Evolutionary conservation across 495 filamentous ascomycete species (phyloP), one percentile per base, ranked within the genome.

Genomic region (Trichoderma orchidacearum): DNA sequence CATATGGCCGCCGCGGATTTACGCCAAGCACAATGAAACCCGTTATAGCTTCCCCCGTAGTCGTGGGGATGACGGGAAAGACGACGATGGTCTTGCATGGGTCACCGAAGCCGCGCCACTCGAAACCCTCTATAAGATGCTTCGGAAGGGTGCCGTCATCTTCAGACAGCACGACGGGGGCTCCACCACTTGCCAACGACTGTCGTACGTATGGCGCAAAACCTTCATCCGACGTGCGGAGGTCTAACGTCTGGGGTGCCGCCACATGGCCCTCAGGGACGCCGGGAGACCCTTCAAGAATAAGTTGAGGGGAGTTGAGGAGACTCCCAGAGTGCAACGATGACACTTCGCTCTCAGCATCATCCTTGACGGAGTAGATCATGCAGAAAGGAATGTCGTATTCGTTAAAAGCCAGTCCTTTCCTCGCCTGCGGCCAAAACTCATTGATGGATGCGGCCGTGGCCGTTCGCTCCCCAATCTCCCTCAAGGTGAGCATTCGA

Each of bases 11-110:
- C 28, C 84, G 69, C 31, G 84, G 84, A 65, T 89, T 89, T 3
- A 84, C 66, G 27, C 84, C 85, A 63, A 87, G 72, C 1, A 87
- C 79, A 28, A 87, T 68, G 60, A 87, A 89, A 3, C 85, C 85
- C 9, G 87, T 73, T 3, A 78, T 71, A 4, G 72, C 73, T 32
- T 80, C 75, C 11, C 81, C 81, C 3, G 78, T 80, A 9, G 79
- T 85, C 15, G 83, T 86, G 1, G 84, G 80, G 59, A 85, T 81
- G 30, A 89, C 80, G 0, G 85, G 82, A 62, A 85, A 87, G 21
- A 86, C 73, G 21, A 89, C 83, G 30, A 82, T 78, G 3, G 82
- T 79, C n/a, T 70, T 71, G 60, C 80, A 83, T 0, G 76, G 73
- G 56, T 86, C 83, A 2, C 79, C 78, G 56, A 81, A 84, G 1